Evolutionary conservation across 352 stramenopile genomes (phyloP).

Genomic region (Globisporangium alternatum): DNA sequence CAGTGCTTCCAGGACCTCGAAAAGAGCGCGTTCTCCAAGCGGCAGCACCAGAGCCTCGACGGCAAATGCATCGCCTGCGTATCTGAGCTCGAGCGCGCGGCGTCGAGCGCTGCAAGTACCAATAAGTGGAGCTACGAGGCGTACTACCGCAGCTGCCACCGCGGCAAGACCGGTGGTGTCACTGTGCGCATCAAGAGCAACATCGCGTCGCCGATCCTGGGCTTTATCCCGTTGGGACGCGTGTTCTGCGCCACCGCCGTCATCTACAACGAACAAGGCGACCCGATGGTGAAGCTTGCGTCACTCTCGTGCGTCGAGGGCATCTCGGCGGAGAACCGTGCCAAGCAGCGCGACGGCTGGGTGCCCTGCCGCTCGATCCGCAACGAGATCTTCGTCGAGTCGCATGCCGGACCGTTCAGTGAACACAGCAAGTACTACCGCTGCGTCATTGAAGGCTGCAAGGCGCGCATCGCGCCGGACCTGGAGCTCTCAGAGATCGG

Average conservation of each 20-base stretch:
- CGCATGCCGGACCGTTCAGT: constrained; percentile 45
- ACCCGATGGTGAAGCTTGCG: constrained; percentile 70
- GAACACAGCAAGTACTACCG: constrained; percentile 36
- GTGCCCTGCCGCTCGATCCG: constrained; percentile 70
- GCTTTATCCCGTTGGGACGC: constrained; percentile 56
- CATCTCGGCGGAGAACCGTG: constrained; percentile 16
- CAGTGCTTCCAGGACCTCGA: constrained; percentile 74
- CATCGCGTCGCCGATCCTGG: constrained; percentile 63
- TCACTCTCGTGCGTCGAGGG: constrained; percentile 36
- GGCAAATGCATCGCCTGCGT: constrained; percentile 66
- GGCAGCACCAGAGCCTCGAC: constrained; percentile 56
- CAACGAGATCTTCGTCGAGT: constrained; percentile 71
- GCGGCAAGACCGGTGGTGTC: constrained; percentile 62
- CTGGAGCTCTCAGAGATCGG: constrained; percentile 60
- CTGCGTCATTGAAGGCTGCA: constrained; percentile 79
- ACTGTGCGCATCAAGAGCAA: constrained; percentile 63
- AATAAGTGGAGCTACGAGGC: constrained; percentile 62
- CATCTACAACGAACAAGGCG: constrained; percentile 72
- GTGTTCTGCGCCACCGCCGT: constrained; percentile 56
- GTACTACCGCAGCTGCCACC: constrained; percentile 69
- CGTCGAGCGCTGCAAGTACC: constrained; percentile 24
- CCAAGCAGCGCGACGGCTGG: constrained; percentile 42
- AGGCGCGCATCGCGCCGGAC: constrained; percentile 48
- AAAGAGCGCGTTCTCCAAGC: constrained; percentile 66
- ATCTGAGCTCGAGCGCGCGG: constrained; percentile 38